Percentiles rank a stretch among this genome's conserved stretches.
Conservation (phyloP, 176 grass and related monocot species). For the Oropetium thomaeum region DNA sequence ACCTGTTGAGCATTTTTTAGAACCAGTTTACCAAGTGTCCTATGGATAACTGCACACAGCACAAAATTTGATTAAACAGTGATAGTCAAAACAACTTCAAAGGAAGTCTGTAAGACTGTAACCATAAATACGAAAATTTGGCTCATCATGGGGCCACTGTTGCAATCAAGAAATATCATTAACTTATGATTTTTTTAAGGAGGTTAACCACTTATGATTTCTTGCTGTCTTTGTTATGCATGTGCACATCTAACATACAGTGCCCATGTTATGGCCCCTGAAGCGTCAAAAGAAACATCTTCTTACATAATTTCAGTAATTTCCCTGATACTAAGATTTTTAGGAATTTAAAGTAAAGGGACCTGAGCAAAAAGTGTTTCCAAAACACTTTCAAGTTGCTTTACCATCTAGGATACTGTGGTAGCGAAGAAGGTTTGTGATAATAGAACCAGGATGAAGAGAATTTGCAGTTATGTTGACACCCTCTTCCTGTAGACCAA, state of each 20-base stretch:
- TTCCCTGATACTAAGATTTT: background rate
- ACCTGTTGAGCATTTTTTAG: conserved; percentile 94
- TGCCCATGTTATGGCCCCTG: background rate
- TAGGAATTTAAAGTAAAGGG: background rate
- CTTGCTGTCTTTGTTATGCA: background rate
- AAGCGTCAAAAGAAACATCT: background rate
- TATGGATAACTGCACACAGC: conserved; percentile 53
- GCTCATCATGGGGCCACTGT: background rate
- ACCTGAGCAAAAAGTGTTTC: background rate
- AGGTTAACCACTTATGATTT: background rate
- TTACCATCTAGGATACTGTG: conserved; percentile 93
- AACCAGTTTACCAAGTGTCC: conserved; percentile 72
- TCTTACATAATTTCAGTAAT: background rate
- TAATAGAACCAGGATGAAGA: conserved; percentile 92
- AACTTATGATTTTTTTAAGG: background rate
- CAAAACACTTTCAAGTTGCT: background rate
- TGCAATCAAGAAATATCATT: background rate
- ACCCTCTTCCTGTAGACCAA: conserved; percentile 58
- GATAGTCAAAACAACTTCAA: background rate
- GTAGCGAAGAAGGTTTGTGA: conserved; percentile 92
- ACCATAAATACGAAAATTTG: background rate
- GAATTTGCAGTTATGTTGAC: conserved; percentile 92
- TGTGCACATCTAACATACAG: background rate
- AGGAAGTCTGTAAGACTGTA: background rate
- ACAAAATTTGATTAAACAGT: conserved; percentile 21